Evolutionary conservation across 495 filamentous ascomycete species (phyloP).

Genomic region (Trichoderma parareesei): DNA sequence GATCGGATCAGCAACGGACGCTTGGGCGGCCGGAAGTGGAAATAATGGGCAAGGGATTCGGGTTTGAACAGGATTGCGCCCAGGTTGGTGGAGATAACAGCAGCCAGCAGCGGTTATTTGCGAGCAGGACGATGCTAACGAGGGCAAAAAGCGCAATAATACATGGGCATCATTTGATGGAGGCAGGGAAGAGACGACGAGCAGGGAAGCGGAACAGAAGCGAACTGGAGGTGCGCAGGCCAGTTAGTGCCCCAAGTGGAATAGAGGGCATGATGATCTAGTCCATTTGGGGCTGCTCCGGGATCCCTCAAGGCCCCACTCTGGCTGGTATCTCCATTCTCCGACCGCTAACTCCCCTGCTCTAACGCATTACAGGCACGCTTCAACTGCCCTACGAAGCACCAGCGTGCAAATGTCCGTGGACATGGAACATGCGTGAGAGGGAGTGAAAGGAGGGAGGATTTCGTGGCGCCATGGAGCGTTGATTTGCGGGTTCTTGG

Average conservation of each 20-base stretch:
- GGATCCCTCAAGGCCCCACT: neutral
- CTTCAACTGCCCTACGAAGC: neutral
- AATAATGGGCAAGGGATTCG: constrained; percentile 4
- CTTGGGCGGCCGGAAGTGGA: neutral
- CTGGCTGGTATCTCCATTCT: neutral
- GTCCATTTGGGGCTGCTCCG: neutral
- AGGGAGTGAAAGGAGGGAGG: too few species aligned
- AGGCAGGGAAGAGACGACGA: too few species aligned
- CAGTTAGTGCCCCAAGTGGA: neutral
- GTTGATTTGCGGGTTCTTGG: too few species aligned
- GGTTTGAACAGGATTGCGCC: constrained; percentile 1
- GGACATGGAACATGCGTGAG: neutral
- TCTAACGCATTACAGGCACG: neutral
- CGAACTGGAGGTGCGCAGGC: too few species aligned
- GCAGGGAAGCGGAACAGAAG: too few species aligned
- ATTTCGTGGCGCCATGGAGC: too few species aligned
- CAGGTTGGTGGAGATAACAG: neutral
- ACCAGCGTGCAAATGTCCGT: neutral
- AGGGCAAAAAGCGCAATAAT: neutral
- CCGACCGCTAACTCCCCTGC: neutral
- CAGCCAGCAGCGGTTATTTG: neutral
- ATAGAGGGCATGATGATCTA: neutral
- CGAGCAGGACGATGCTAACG: neutral
- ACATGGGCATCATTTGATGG: too few species aligned
- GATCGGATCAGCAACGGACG: neutral